Base-by-base conservation (phyloP, 805 yeast species). In the Scheffersomyces ergatensis region DNA sequence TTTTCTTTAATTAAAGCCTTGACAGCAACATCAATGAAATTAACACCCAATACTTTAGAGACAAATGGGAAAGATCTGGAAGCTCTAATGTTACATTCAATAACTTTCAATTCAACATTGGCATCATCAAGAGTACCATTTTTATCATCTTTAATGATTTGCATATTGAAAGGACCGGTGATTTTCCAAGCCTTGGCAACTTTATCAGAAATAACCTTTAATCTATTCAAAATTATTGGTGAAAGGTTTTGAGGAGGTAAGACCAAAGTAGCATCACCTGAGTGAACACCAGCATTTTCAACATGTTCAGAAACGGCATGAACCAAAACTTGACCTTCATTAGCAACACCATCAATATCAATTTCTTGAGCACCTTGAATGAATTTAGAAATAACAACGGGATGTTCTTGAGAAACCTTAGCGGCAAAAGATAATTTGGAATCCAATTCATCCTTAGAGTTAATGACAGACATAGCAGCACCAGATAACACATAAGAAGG, bases 1-100 rank as follows among this genome's bases (percentile, higher is more conserved):
- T 81, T 74, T 57, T 79, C 78, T 58, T 81, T 82, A 50, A 89
- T 70, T 46, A 92, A 77, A 18, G 97, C 95, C 66, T 81, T 82
- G 46, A 90, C 89, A 17, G 98, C 97, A 55, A 88, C 89, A 41
- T 92, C 96, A 62, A 93, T 93, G 68, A 93, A 90, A 74, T 93
- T 92, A 40, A 78, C 77, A 51, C 99, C 99, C 50, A 93, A 75
- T 36, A 93, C 99, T 77, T 93, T 93, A 36, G 98, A 92, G 29
- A 92, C 97, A 63, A 93, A 93, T 65, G 99, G 99, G 92, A 93
- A 93, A 13, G 98, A 92, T 67, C 99, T 83, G 5, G 98, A 92
- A 38, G 99, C 99, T 70, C 99, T 86, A 55, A 93, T 86, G 69
- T 93, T 93, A 80, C 99, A 93, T 73, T 93, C 99, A 63, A 93